Evolutionary conservation across 2,329 filamentous ascomycete genomes (phyloP), one percentile per base, ranked within the genome.

Genomic region (Fusarium subtropicale): DNA sequence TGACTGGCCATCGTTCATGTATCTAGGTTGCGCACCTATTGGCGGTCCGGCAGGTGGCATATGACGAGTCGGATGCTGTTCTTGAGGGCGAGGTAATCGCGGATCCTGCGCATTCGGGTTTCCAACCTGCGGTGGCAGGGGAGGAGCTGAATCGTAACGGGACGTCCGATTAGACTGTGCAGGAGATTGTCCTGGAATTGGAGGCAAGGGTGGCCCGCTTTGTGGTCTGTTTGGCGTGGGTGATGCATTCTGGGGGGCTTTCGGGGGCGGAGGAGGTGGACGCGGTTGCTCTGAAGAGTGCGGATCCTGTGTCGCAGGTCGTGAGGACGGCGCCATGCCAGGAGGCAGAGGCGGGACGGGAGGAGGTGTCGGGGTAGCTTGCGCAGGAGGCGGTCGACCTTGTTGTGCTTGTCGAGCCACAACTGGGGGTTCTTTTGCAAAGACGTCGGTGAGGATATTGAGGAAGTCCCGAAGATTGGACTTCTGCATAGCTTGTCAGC

Each of bases 341-440:
- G 88, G 88, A 11, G 91, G 92, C 20, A 91, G 83, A 56, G 92
- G 91, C 62, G 92, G 92, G n/a, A 91, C 79, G 15, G 90, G 89
- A 33, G 91, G 91, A 50, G 90, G 88, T 60, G 83, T 81, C 30
- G 76, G 81, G 47, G 76, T 66, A 20, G 72, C 65, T 57, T 67
- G 69, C 34, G 69, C 75, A 57, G 64, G 76, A 59, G 71, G 77
- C 24, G 79, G 77, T n/a, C 78, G 79, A 45, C 84, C 82, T 74
- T 86, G 85, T 68, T 38, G 62, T 16, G 47, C 38, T 22, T 89
- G 89, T 71, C 89, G 90, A 34, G 94, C 89, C 64, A 96, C 89
- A 6, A 98, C 92, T 0, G 96, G 96, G 11, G 96, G 96, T 75
- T 99, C 96, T 80, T 97, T 97, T 38, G 94, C 91, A 77, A 99